Evolutionary conservation across 73 alveolate genomes (phyloP), one percentile per base, ranked within the genome.

Genomic region (Paramecium pentaurelia): DNA sequence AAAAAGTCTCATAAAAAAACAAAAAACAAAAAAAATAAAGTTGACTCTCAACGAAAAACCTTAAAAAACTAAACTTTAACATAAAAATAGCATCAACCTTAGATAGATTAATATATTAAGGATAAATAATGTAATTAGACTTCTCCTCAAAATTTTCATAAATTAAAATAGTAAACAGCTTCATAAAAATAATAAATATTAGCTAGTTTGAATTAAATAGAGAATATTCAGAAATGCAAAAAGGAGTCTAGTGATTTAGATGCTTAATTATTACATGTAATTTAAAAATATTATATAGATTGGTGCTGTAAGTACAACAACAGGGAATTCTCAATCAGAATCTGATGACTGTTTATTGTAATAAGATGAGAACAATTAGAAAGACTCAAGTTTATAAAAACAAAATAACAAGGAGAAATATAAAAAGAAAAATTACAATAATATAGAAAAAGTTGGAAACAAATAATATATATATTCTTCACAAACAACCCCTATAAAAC

Each of bases 251-350:
- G 70, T n/a, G 84, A 64, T 34, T 27, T 32, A 12, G 84, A 64
- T 64, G 84, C 84, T 12, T 9, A 64, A 27, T 25, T 8, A 28
- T 28, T 12, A 28, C 84, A 64, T 64, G 84, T 64, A 64, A 64
- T 64, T 14, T 25, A 32, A 32, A 14, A 32, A 64, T 8, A 64
- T 64, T 25, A 28, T 64, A 64, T 64, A 64, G 84, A 64, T 64
- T 64, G 84, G 84, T 12, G 84, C 84, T 32, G 12, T 28, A 28
- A 64, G 84, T 64, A 64, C 84, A 34, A 64, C 84, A 64, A 34
- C 84, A 64, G 84, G 84, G 14, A 64, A 64, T 64, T 64, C 84
- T 10, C 28, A 64, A 64, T 64, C 84, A 12, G 84, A 64, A 12
- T 64, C 84, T 12, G 84, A 64, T 64, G 84, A 54, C 25, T 54